Base-by-base conservation (phyloP, 2,329 filamentous ascomycete genomes). In the Botryotinia globosa region DNA sequence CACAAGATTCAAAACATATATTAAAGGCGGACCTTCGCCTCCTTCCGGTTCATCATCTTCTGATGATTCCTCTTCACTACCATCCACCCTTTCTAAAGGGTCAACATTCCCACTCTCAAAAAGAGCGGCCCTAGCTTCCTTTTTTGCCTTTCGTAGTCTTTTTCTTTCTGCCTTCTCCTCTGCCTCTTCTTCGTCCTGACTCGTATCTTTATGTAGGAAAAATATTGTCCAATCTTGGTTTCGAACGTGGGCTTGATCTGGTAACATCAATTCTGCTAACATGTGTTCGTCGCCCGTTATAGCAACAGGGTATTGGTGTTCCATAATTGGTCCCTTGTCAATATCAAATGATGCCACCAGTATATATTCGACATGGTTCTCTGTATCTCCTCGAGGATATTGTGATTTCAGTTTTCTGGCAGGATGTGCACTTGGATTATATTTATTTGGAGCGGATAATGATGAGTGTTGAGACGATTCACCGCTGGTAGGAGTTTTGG, bases 161-260 rank as follows among this genome's bases (percentile, higher is more conserved):
- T 81, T 85, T 78, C 87, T 83, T 77, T 86, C 85, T 78, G 86
- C 84, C 76, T 87, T 90, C 56, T 85, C 85, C 77, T 93, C 91
- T 72, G 90, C 88, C 44, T 94, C 92, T 74, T 97, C 94, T 73
- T 95, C 92, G 74, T 93, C 91, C 68, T 91, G 90, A 74, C 90
- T 94, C 5, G 91, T 93, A 81, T 99, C 96, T 82, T 98, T 98
- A 84, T 99, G 96, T 72, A 99, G 82, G 81, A 99, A 99, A 85
- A 99, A 99, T 72, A 98, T 97, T 59, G 96, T 99, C 96, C 96
- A 99, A 82, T 99, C 96, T 83, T 98, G 94, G 80, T 92, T 95
- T 56, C 96, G 89, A 74, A 96, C 90, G 83, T 99, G 96, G 34
- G 95, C 94, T 83, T 98, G 95, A 82, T 99, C 96, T 0, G 96